Percentiles rank a stretch among this genome's conserved stretches.
Conservation (phyloP, 345 rosid species). For the Xanthoceras sorbifolium region DNA sequence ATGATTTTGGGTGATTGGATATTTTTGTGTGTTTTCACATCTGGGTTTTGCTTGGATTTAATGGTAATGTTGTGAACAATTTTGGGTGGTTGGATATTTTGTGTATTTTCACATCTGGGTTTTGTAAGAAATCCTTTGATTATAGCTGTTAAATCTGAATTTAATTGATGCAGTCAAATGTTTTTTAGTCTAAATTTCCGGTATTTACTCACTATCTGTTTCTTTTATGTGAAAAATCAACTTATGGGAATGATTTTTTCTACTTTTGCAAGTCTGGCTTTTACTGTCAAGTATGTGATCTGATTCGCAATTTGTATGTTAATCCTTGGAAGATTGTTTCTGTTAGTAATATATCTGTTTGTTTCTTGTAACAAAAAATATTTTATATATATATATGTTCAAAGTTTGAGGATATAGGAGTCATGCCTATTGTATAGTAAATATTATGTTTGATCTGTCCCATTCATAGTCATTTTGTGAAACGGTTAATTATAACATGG, state of each 20-base stretch:
- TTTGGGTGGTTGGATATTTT: background rate
- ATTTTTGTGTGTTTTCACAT: constrained; percentile 1
- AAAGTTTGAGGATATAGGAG: background rate
- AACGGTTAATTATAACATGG: background rate
- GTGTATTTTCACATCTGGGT: background rate
- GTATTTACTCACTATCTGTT: no score
- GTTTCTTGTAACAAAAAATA: background rate
- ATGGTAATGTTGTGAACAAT: background rate
- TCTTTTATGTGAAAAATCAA: no score
- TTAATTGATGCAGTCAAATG: no score
- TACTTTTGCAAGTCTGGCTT: no score
- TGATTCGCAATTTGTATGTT: no score
- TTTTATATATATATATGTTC: background rate
- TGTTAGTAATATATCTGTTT: background rate
- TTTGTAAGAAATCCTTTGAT: background rate
- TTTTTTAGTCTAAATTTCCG: no score
- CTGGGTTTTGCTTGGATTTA: constrained; percentile 21
- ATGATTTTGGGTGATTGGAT: background rate
- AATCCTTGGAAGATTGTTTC: background rate
- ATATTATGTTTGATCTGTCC: background rate
- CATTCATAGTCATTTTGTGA: background rate
- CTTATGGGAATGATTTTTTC: no score
- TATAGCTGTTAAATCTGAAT: no score
- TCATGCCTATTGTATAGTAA: background rate
- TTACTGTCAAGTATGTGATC: no score